These are phyloP conservation scores for Elsinoe australis DNA, from an alignment of 2,329 filamentous ascomycete species.

Conservation along the genomic window DNA sequence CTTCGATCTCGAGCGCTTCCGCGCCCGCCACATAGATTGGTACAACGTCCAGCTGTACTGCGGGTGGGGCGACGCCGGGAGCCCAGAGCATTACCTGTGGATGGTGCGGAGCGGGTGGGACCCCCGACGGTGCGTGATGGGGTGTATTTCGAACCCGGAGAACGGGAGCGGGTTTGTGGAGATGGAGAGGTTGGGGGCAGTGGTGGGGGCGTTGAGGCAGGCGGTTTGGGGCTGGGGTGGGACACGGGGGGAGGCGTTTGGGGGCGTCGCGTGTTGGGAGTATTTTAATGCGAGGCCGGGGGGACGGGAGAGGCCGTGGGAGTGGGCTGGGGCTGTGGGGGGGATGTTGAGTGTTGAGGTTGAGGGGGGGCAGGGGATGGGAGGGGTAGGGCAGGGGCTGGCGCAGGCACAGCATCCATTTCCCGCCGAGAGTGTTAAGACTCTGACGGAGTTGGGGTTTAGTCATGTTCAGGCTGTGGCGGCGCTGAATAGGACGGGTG, in stretches of 20 bases:
- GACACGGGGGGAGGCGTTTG: constrained; percentile 47
- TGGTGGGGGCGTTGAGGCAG: constrained; percentile 50
- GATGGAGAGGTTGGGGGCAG: constrained; percentile 48
- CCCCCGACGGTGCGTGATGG: constrained; percentile 66
- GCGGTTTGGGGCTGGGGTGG: constrained; percentile 43
- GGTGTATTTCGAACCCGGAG: constrained; percentile 67
- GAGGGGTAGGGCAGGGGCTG: constrained; percentile 20
- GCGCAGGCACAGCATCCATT: constrained; percentile 33
- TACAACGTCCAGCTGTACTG: constrained; percentile 94
- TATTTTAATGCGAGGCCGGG: constrained; percentile 78
- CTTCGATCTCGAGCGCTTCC: constrained; percentile 59
- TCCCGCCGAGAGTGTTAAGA: constrained; percentile 36
- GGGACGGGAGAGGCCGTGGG: constrained; percentile 56
- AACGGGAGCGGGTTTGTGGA: constrained; percentile 61
- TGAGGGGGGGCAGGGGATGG: constrained; percentile 23
- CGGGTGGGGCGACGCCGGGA: constrained; percentile 66
- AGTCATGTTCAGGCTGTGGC: constrained; percentile 40
- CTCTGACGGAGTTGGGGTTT: constrained; percentile 41
- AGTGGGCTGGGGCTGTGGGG: constrained; percentile 58
- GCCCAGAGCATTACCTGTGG: constrained; percentile 44
- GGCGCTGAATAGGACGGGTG: constrained; percentile 42
- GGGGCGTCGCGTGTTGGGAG: constrained; percentile 92
- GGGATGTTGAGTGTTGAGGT: constrained; percentile 31
- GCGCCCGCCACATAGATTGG: constrained; percentile 63
- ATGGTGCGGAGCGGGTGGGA: constrained; percentile 60